Evolutionary conservation across 495 filamentous ascomycete genomes (phyloP).

Genomic region (Massariosphaeria phaeospora): DNA sequence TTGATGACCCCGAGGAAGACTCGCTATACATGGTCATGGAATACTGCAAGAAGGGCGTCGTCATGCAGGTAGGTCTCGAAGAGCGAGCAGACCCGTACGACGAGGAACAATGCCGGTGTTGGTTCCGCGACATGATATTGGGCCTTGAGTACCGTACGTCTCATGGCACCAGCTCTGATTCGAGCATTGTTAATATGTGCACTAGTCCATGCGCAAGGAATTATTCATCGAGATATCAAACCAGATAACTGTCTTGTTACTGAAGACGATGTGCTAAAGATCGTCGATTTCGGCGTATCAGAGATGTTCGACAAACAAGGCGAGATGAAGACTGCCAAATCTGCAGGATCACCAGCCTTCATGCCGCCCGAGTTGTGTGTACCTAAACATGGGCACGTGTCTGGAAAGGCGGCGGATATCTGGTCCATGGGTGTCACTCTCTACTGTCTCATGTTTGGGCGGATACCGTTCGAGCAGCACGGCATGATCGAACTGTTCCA

Average conservation of each 20-base stretch:
- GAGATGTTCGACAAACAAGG: slow-evolving; percentile 93
- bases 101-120: slow-evolving; percentile 76
- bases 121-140: slow-evolving; percentile 93
- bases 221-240: slow-evolving; percentile 96
- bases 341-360: slow-evolving; percentile 92
- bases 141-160: slow-evolving; percentile 85
- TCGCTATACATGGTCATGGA: slow-evolving; percentile 98
- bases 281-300: slow-evolving; percentile 97
- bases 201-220: slow-evolving; percentile 82
- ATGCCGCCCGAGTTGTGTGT: slow-evolving; percentile 90
- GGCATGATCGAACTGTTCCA: slow-evolving; percentile 84
- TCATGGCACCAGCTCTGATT: background rate
- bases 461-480: slow-evolving; percentile 73
- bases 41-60: slow-evolving; percentile 96
- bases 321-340: slow-evolving; percentile 89
- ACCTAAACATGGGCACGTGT: slow-evolving; percentile 79
- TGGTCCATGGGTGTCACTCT: slow-evolving; percentile 98
- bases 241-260: slow-evolving; percentile 93
- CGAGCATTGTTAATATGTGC: background rate
- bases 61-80: slow-evolving; percentile 93
- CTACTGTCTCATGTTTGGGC: slow-evolving; percentile 86
- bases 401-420: slow-evolving; percentile 85
- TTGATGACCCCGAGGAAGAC: slow-evolving; percentile 93
- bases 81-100: slow-evolving; percentile 78
- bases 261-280: slow-evolving; percentile 84